A percentile compares a stretch with the other conserved stretches of the same genome.
Conservation (phyloP, 352 stramenopile species). For the Thalassiosira livingstoniorum region DNA sequence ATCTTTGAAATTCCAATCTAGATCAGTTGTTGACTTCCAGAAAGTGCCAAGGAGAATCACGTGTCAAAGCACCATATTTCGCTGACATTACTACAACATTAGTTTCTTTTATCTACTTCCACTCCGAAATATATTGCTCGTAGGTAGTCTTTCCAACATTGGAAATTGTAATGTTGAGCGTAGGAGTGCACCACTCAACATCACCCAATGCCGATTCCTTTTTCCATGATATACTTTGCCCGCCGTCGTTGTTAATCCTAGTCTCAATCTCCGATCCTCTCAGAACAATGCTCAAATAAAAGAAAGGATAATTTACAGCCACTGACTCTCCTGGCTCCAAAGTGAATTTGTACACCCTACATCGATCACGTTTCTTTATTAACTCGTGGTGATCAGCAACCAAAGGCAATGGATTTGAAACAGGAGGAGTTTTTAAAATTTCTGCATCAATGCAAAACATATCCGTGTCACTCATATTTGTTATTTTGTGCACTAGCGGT, state of each 20-base stretch:
- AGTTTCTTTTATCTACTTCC: constrained; percentile 43
- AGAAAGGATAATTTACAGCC: constrained; percentile 75
- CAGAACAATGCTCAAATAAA: constrained; percentile 71
- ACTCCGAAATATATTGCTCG: constrained; percentile 75
- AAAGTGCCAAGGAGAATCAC: no score
- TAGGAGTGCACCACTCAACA: constrained; percentile 63
- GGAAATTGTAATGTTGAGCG: constrained; percentile 36
- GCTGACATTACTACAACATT: background rate
- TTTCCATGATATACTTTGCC: constrained; percentile 48
- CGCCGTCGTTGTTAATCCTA: constrained; percentile 7
- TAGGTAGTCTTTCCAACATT: constrained; percentile 62
- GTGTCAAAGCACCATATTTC: no score
- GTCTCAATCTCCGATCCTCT: constrained; percentile 42
- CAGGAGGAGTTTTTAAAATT: constrained; percentile 65
- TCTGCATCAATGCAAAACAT: constrained; percentile 80
- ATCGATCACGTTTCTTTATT: constrained; percentile 68
- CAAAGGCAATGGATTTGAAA: constrained; percentile 52
- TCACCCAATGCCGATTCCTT: constrained; percentile 46
- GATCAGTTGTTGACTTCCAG: no score
- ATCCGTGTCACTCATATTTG: constrained; percentile 53
- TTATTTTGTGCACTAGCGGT: constrained; percentile 77
- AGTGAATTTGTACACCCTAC: constrained; percentile 70
- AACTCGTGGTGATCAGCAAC: constrained; percentile 64
- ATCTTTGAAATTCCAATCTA: no score
- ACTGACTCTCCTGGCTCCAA: constrained; percentile 63